Conservation (phyloP, 2,329 filamentous ascomycete species). For the Tetracladium maxilliforme region DNA sequence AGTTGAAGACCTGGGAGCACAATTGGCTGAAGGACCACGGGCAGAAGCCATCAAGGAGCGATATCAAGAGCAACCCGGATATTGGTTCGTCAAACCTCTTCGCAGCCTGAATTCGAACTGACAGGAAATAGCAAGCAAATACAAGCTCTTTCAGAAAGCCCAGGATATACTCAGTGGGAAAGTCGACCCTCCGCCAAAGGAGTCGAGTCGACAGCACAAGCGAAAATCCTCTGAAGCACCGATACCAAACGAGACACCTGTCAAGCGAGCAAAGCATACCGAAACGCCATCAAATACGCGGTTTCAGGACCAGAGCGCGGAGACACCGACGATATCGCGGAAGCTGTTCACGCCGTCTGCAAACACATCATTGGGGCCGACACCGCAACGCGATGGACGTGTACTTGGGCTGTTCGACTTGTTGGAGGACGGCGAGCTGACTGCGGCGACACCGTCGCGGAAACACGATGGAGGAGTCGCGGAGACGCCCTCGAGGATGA, state of each 20-base stretch:
- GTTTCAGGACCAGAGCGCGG: slow-evolving; percentile 9
- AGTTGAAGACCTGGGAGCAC: slow-evolving; percentile 63
- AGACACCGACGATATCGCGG: slow-evolving; percentile 24
- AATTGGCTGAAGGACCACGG: slow-evolving; percentile 51
- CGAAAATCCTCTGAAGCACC: slow-evolving; percentile 10
- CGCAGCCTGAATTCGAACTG: background rate
- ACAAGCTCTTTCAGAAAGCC: slow-evolving; percentile 60
- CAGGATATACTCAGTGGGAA: slow-evolving; percentile 44
- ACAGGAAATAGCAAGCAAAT: slow-evolving; percentile 42
- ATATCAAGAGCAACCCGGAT: slow-evolving; percentile 58
- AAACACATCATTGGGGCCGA: slow-evolving; percentile 56
- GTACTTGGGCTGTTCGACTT: slow-evolving; percentile 68
- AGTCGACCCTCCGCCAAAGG: slow-evolving; percentile 15
- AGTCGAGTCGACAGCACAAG: slow-evolving; percentile 12
- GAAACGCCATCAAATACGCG: slow-evolving; percentile 29
- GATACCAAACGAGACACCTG: slow-evolving; percentile 28
- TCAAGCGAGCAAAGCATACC: slow-evolving; percentile 31
- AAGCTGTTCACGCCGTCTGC: slow-evolving; percentile 44
- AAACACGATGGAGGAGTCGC: slow-evolving; percentile 12
- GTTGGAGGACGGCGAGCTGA: slow-evolving; percentile 33
- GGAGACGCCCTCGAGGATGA: slow-evolving; percentile 16
- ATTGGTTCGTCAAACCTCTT: slow-evolving; percentile 37
- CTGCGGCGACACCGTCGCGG: slow-evolving; percentile 25
- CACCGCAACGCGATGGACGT: slow-evolving; percentile 64
- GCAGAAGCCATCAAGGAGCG: slow-evolving; percentile 55